Percentiles rank a stretch among this genome's conserved stretches.
Evolutionary conservation across 129 eudicot genomes (phyloP).

Genomic region (Silybum marianum): DNA sequence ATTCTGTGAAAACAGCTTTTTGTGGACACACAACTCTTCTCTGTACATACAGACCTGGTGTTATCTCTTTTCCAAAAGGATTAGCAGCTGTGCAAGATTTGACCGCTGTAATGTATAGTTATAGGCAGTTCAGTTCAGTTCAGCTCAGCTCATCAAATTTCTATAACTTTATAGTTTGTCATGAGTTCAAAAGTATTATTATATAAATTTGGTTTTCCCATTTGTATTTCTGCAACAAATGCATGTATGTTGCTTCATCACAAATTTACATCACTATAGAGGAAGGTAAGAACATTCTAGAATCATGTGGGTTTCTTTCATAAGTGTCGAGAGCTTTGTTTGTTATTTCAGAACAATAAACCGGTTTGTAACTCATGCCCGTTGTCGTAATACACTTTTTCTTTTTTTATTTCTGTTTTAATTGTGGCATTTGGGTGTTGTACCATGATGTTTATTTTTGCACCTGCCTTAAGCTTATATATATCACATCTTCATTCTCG

Average conservation of each 20-base stretch:
- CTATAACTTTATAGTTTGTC: slow-evolving; percentile 31
- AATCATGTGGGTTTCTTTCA: slow-evolving; percentile 17
- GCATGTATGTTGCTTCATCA: background rate
- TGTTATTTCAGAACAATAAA: slow-evolving; percentile 15
- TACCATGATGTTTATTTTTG: background rate
- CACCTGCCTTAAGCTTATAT: background rate
- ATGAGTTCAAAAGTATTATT: background rate
- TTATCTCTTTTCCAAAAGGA: slow-evolving; percentile 96
- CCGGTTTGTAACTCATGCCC: slow-evolving; percentile 2
- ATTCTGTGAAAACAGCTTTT: slow-evolving; percentile 59
- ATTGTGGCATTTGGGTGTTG: background rate
- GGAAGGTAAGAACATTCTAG: slow-evolving; percentile 14
- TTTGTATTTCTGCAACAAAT: slow-evolving; percentile 9
- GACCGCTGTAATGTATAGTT: slow-evolving; percentile 40
- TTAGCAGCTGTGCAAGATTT: slow-evolving; percentile 37
- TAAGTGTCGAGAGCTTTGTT: slow-evolving; percentile 8
- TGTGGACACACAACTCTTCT: slow-evolving; percentile 95
- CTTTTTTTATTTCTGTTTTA: background rate
- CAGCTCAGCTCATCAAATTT: slow-evolving; percentile 41
- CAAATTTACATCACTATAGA: slow-evolving; percentile 15
- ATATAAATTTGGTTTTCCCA: slow-evolving; percentile 14
- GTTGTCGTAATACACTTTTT: background rate
- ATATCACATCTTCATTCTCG: background rate
- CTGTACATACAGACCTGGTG: slow-evolving; percentile 96
- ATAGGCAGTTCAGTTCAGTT: slow-evolving; percentile 39